phyloP scores from a whole-genome alignment of 2,329 filamentous ascomycete genomes.

The Talaromyces funiculosus region DNA sequence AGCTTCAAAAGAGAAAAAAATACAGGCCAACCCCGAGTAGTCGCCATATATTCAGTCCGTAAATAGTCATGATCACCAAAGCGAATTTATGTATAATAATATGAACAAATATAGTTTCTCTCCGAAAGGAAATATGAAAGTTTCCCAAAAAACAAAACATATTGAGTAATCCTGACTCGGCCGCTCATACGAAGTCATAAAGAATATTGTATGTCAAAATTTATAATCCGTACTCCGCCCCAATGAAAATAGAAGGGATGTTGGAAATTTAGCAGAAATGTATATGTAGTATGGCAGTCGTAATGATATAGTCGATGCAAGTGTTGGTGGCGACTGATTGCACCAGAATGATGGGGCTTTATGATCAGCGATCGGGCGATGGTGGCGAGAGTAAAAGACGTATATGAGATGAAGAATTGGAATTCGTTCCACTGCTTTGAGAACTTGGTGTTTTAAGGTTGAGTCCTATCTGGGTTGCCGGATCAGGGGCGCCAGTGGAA shows the following conservation, averaged over 20 bases:
- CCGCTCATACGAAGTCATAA: neutral
- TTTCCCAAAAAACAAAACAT: neutral
- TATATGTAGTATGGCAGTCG: neutral
- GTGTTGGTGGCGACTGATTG: neutral
- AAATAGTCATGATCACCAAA: constrained; percentile 7
- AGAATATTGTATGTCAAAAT: neutral
- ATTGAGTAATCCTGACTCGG: neutral
- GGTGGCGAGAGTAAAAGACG: constrained; percentile 1
- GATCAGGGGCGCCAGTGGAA: constrained; percentile 1
- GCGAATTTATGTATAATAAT: constrained; percentile 1
- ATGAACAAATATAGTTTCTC: neutral
- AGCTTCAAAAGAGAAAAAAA: neutral
- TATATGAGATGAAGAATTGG: constrained; percentile 4
- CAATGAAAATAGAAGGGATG: neutral
- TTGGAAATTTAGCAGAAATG: neutral
- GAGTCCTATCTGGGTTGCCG: neutral
- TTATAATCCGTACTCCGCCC: neutral
- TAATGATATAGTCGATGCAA: neutral
- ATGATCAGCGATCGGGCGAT: constrained; percentile 3
- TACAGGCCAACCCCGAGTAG: neutral
- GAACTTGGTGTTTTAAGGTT: constrained; percentile 3
- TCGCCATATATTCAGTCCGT: constrained; percentile 1
- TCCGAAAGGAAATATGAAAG: neutral
- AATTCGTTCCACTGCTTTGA: constrained; percentile 3
- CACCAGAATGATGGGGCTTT: constrained; percentile 27